Base-by-base conservation (phyloP, 169 alveolate genomes). In the Eimeria acervulina region DNA sequence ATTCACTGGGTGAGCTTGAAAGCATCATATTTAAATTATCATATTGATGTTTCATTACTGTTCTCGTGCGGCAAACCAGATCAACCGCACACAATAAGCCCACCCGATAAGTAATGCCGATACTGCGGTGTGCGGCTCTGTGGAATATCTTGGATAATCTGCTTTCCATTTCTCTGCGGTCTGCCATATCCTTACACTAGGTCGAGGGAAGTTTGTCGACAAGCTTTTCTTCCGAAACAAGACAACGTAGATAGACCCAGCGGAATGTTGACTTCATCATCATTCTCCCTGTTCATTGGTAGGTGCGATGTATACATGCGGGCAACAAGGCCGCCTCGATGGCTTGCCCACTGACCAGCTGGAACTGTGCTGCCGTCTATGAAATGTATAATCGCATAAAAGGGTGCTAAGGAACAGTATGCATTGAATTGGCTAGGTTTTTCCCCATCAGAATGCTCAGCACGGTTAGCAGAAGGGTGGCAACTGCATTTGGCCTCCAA, bases 131-230 rank as follows among this genome's bases (percentile, higher is more conserved):
- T 78, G n/a, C 36, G 66, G 23, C 63, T 23, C 61, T 23, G 36
- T 78, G 66, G 13, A 8, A 23, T 21, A 42, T 12, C 89, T 19
- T 42, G 89, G 26, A 4, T 26, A 42, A n/a, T 23, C 38, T 0
- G 55, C 42, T 4, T n/a, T 19, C n/a, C 6, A 0, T 7, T 31
- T 0, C 10, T 7, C 23, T 47, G 10, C 33, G 80, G n/a, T 13
- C n/a, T 68, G 80, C 6, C 80, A 33, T 68, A 28, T 21, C 40
- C 59, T 76, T 36, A 63, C 87, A 23, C 87, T 17, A 83, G 91
- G 91, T 12, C 91, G 91, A 51, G 72, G 72, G 6, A 51, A 83
- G 31, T 83, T 83, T n/a, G 76, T 83, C 51, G 91, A 83, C 72
- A 51, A 36, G 36, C 91, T 83, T 4, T 83, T 83, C n/a, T 51